A percentile compares a stretch with the other conserved stretches of the same genome.
Conservation (phyloP, 73 alveolate genomes). For the Symbiodinium pilosum region DNA sequence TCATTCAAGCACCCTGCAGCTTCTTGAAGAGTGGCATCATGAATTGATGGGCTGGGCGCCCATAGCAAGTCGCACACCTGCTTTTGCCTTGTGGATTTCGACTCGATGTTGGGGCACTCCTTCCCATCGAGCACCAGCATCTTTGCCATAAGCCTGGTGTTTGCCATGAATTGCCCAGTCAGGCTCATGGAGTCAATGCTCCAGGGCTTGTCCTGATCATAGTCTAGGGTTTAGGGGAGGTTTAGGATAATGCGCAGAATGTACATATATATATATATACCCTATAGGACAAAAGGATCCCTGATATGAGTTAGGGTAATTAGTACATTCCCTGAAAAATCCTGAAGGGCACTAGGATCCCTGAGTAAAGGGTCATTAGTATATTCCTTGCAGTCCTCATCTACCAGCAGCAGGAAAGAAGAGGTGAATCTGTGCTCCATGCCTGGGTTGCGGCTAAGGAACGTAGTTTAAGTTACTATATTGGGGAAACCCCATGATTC, state of each 20-base stretch:
- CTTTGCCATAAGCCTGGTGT: slow-evolving; percentile 1
- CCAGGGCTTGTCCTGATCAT: not conserved
- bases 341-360: no score
- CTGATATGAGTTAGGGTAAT: no score
- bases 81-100: not conserved
- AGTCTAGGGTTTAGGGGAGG: no score
- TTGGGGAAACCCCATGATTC: no score
- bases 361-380: no score
- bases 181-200: slow-evolving; percentile 1
- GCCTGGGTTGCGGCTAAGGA: no score
- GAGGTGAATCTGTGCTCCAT: not conserved
- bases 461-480: no score
- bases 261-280: no score
- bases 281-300: no score
- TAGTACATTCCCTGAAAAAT: no score
- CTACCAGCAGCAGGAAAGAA: not conserved
- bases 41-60: not conserved
- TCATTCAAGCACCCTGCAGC: not conserved
- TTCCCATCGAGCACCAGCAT: not conserved
- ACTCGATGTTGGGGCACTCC: not conserved
- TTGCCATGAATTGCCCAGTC: not conserved
- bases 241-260: no score
- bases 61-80: not conserved
- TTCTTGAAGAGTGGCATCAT: not conserved
- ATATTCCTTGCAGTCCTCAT: no score